Conservation (phyloP, 257 asterid species). For the Capsicum baccatum region DNA sequence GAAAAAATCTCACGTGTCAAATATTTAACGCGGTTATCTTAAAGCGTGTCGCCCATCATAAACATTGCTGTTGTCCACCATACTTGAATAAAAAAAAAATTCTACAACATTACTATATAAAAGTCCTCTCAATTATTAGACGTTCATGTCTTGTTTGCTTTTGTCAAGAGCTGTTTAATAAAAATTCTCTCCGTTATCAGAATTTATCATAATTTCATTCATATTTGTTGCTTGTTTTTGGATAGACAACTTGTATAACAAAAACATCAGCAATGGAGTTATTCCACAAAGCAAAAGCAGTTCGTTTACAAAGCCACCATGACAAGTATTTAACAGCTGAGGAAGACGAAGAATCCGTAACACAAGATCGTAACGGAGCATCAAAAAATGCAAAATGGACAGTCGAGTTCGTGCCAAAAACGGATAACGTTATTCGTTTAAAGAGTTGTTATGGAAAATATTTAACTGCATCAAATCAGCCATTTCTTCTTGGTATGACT, state of each 20-base stretch:
- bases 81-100: too few species aligned
- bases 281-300: constrained; percentile 47
- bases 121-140: too few species aligned
- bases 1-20: not conserved
- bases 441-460: constrained; percentile 50
- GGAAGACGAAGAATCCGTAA: constrained; percentile 49
- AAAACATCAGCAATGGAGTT: constrained; percentile 46
- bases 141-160: too few species aligned
- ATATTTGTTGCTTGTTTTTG: not conserved
- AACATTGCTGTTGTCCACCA: too few species aligned
- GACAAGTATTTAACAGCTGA: constrained; percentile 52
- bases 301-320: constrained; percentile 42
- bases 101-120: too few species aligned
- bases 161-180: too few species aligned
- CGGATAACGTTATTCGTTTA: constrained; percentile 42
- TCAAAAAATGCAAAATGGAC: constrained; percentile 47
- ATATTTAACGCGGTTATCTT: not conserved
- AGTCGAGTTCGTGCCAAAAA: constrained; percentile 40
- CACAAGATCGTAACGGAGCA: constrained; percentile 46
- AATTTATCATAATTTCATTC: not conserved
- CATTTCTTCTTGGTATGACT: constrained; percentile 71
- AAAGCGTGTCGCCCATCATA: constrained; percentile 35
- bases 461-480: constrained; percentile 52
- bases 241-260: not conserved
- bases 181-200: not conserved